Conservation (phyloP, 164 flowering plant species). For the Cinnamomum micranthum region DNA sequence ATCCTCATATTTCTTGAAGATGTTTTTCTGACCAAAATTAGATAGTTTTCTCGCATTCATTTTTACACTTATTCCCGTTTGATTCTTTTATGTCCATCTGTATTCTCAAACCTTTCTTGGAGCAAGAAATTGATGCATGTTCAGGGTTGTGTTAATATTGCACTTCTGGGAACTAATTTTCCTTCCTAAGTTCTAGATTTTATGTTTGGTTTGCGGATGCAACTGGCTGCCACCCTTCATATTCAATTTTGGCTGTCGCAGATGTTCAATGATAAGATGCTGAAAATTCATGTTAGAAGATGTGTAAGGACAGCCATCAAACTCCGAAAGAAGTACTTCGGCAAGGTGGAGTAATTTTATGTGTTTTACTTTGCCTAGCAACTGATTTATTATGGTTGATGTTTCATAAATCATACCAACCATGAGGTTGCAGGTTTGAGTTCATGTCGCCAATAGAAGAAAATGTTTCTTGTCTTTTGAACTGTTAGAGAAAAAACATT, state of each 20-base stretch:
- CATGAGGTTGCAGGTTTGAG: no score
- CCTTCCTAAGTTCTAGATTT: neutral
- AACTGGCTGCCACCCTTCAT: neutral
- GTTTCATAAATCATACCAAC: no score
- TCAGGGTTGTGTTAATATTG: neutral
- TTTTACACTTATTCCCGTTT: neutral
- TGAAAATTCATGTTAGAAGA: conserved; percentile 68
- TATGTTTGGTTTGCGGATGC: neutral
- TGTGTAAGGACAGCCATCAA: conserved; percentile 71
- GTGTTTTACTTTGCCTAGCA: neutral
- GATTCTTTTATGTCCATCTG: neutral
- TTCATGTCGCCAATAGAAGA: no score
- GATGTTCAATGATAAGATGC: conserved; percentile 88
- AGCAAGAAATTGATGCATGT: no score
- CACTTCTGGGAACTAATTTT: neutral
- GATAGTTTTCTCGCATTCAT: neutral
- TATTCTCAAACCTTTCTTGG: conserved; percentile 1
- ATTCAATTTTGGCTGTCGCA: conserved; percentile 26
- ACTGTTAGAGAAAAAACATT: no score
- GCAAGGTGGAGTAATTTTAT: conserved; percentile 48
- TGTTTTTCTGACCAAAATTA: neutral
- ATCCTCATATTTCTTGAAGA: neutral
- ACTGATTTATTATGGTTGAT: no score
- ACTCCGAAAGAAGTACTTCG: conserved; percentile 74
- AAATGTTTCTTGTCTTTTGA: no score